Base-by-base conservation (phyloP, 306 rosid species). In the Lathyrus aphaca region DNA sequence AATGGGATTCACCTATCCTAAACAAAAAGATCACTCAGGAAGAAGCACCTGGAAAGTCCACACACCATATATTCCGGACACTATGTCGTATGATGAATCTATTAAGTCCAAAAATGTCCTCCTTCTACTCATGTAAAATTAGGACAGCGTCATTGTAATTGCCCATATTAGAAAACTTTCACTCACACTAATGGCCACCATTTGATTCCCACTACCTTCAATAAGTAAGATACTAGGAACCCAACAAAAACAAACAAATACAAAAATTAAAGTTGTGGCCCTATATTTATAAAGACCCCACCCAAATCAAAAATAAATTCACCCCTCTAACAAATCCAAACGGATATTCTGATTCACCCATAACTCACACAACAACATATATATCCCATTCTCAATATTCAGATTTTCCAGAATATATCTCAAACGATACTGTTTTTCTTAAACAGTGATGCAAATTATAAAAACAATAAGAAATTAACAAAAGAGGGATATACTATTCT, bases 201-300 rank as follows among this genome's bases (percentile, higher is more conserved):
- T 64, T 66, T 49, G 80, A 82, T 82, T 79, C 83, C 86, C 88
- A 78, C 82, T 80, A 76, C 71, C 86, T 73, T 64, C 79, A 86
- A 77, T 63, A 59, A 77, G 84, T 59, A 83, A 77, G 82, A 75
- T 74, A 79, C 82, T 71, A 77, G 53, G 79, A 77, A 72, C 78
- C 74, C 76, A 43, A 74, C 68, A 44, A 79, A 72, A 77, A 72
- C 57, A 67, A 60, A 32, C 17, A 3, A 29, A 57, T 14, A 32
- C 19, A 30, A 58, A 29, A 3, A 5, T 12, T 4, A 50, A 78
- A 75, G 74, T 69, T 46, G 17, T 56, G 82, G 70, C 53, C 64
- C 30, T 68, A 70, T 25, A 29, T 3, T 3, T 11, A 37, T 32
- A 80, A 78, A 74, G 80, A 19, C 55, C 81, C 74, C 56, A 66